Base-by-base conservation (phyloP, 2,329 filamentous ascomycete genomes). In the Alternaria brassicae region DNA sequence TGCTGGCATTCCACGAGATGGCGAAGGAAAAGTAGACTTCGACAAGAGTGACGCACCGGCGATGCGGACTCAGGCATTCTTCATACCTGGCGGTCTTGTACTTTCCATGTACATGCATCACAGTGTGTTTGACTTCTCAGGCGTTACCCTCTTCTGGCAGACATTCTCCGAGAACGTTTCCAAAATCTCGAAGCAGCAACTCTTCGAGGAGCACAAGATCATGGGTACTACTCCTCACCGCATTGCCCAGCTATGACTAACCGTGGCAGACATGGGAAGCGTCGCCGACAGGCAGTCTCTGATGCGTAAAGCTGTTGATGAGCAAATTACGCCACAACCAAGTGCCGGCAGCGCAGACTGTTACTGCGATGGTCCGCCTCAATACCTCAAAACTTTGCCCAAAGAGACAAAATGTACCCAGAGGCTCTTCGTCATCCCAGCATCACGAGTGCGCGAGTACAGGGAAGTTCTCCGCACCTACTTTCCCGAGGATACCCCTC, bases 91-190 rank as follows among this genome's bases (percentile, higher is more conserved):
- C 13, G 75, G 75, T 1, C 70, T 78, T 9, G 68, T 75, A 2
- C 50, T 78, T n/a, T 75, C 72, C 54, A 71, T 70, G 32, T 77
- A 76, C 56, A 65, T 69, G 48, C 72, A 76, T 23, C 75, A 78
- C 55, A 69, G 61, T 5, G 69, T 76, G 1, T 62, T 71, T 23
- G 75, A 78, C 52, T 75, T 71, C 28, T 69, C 70, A 6, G 74
- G 73, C 15, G 66, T 74, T 23, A 67, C 62, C 3, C 61, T 61
- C 6, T 74, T 77, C 47, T 75, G 70, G 70, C 61, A 67, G 27
- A 55, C 59, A 3, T 70, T 69, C 30, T 65, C 69, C 23, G 51
- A 67, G 17, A 69, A 73, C 23, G 69, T 76, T 6, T 68, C 69
- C 27, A 58, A 51, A 9, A 42, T 66, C 21, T 59, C 70, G 17